Evolutionary conservation across 2,329 filamentous ascomycete genomes (phyloP), one percentile per base, ranked within the genome.

Genomic region (Corinectria fuckeliana): DNA sequence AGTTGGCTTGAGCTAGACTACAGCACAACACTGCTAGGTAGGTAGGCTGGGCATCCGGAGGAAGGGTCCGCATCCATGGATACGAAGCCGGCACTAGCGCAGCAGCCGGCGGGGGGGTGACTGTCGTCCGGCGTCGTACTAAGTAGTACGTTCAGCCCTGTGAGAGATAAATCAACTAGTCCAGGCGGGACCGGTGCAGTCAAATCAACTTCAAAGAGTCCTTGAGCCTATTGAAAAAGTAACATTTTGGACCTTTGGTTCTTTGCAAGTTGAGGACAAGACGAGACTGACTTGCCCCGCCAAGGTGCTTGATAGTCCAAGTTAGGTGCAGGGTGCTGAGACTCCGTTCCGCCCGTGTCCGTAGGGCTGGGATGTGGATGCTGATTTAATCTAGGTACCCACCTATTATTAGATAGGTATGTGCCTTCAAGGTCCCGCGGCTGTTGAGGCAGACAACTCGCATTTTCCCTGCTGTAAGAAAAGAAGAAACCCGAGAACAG

Each of bases 81-180:
- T 56, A 39, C 47, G 42, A 36, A 56, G 25, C 42, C 47, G 57
- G 50, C 14, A 44, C 45, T 57, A 60, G 38, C 56, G 60, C 58
- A 32, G 36, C 52, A 38, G 47, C 26, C 23, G 32, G 39, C 25
- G 30, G 20, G 38, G 38, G 47, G 36, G 25, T 34, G 32, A 10
- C 10, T 28, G 26, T 10, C 32, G 32, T 16, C 32, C 36, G 36
- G 42, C 36, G 56, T 50, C 26, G 48, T 56, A 60, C 44, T 45
- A 51, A 52, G 51, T 56, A 60, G 49, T 45, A 51, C 58, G 51
- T 59, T 62, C 60, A 60, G 56, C 60, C 60, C 56, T 62, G 60
- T 53, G 60, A 62, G 56, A n/a, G 59, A 47, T 41, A 47, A 21
- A 47, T 53, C 47, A 55, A 30, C 50, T 50, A 36, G 38, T 45